Evolutionary conservation across 139 green algal species (phyloP), one percentile per base, ranked within the genome.

Genomic region (Zygnema cylindricum): DNA sequence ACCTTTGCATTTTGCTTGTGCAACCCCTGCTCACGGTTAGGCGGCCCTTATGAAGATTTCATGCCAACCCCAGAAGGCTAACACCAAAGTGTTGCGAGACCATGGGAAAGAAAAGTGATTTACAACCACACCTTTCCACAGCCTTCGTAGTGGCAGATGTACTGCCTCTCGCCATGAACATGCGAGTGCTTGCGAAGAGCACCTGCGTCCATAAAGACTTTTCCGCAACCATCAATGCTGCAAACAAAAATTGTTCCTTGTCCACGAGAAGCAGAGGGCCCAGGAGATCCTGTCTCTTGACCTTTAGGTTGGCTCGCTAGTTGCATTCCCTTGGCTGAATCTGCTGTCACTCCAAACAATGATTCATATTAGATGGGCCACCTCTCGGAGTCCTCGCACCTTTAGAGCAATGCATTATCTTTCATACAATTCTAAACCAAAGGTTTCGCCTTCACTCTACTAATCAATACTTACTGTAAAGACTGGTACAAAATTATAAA

Each of bases 51-150:
- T n/a, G n/a, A n/a, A n/a, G n/a, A n/a, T n/a, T n/a, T n/a, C n/a
- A n/a, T n/a, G n/a, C n/a, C n/a, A n/a, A n/a, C n/a, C n/a, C n/a
- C n/a, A n/a, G n/a, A n/a, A n/a, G n/a, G n/a, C n/a, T n/a, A n/a
- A n/a, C n/a, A n/a, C n/a, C n/a, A n/a, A n/a, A n/a, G n/a, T n/a
- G n/a, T n/a, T n/a, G n/a, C n/a, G n/a, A n/a, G n/a, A n/a, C n/a
- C n/a, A n/a, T n/a, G n/a, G 71, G 71, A 79, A 11, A 79, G 7
- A 25, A 49, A 43, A 79, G 71, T 25, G 38, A 79, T 43, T 79
- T n/a, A n/a, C n/a, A 79, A 35, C 1, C 79, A 25, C 30, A 91
- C 90, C 90, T 93, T 93, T 36, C 91, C 91, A 76, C 91, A 93
- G 30, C 90, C 90, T 23, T 82, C 63, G 55, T 89, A 93, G 55